phyloP scores from a whole-genome alignment of 495 filamentous ascomycete genomes.

The Aspergillus sparsus region DNA sequence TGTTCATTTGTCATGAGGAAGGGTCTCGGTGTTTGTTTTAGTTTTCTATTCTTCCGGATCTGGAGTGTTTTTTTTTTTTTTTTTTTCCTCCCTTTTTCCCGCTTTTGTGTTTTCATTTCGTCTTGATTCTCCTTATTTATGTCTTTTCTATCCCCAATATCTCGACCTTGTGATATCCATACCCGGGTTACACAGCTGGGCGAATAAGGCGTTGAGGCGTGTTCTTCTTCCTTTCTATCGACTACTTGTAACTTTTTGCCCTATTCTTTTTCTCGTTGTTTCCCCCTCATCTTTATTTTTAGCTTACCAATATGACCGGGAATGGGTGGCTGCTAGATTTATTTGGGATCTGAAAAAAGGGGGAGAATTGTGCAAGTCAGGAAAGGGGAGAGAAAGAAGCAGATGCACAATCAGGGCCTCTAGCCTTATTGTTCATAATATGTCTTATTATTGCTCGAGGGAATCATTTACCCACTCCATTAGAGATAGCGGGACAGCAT shows the following conservation, averaged over 20 bases:
- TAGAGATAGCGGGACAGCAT: conserved; percentile 1
- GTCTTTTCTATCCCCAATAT: conserved; percentile 18
- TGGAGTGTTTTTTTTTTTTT: conserved; percentile 16
- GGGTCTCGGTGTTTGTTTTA: conserved; percentile 23
- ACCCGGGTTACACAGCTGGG: conserved; percentile 34
- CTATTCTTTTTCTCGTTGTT: conserved; percentile 6
- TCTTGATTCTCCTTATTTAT: conserved; percentile 12
- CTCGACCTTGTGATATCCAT: conserved; percentile 34
- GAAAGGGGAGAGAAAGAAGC: background rate
- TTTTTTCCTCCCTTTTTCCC: conserved; percentile 10
- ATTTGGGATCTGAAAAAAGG: background rate
- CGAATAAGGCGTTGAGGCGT: conserved; percentile 34
- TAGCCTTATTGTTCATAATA: too few species aligned
- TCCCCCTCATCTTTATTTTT: background rate
- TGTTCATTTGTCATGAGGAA: conserved; percentile 6
- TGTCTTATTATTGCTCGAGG: background rate
- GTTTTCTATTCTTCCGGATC: conserved; percentile 16
- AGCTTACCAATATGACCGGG: too few species aligned
- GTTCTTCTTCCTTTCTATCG: background rate
- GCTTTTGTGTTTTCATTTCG: conserved; percentile 7
- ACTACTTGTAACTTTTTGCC: conserved; percentile 4
- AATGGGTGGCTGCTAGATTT: too few species aligned
- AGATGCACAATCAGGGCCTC: background rate
- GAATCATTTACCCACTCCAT: background rate
- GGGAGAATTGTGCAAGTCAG: too few species aligned